phyloP scores from a whole-genome alignment of 805 yeast genomes.

The Komagataella kurtzmanii region DNA sequence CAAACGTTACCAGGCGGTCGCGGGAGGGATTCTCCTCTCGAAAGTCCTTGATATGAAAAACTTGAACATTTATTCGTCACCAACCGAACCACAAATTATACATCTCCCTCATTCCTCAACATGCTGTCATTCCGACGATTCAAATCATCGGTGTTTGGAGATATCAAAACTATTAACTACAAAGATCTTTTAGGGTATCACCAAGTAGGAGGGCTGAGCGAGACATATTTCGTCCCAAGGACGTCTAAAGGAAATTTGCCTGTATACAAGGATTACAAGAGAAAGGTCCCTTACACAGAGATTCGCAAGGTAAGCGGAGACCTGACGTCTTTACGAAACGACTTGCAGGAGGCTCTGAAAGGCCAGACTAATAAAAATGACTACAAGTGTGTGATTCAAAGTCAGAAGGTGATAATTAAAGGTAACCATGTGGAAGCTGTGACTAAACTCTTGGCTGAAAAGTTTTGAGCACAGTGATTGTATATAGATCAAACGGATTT shows the following conservation, averaged over 20 bases:
- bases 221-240: slow-evolving; percentile 30
- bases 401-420: slow-evolving; percentile 37
- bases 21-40: neutral
- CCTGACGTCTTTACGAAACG: slow-evolving; percentile 48
- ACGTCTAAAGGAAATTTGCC: slow-evolving; percentile 62
- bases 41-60: neutral
- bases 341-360: slow-evolving; percentile 39
- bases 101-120: neutral
- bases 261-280: slow-evolving; percentile 30
- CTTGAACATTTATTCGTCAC: neutral
- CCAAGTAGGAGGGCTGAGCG: slow-evolving; percentile 5
- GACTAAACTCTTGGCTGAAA: slow-evolving; percentile 17
- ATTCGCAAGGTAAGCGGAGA: slow-evolving; percentile 63
- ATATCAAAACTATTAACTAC: neutral
- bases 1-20: neutral
- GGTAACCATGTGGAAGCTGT: slow-evolving; percentile 28
- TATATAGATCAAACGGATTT: neutral
- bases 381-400: slow-evolving; percentile 33
- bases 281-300: slow-evolving; percentile 20
- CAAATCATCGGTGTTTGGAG: neutral
- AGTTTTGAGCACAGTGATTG: slow-evolving; percentile 11
- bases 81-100: no score
- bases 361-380: slow-evolving; percentile 26
- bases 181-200: neutral
- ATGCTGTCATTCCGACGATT: neutral